A percentile compares a stretch with the other conserved stretches of the same genome.
Evolutionary conservation across 768 basidiomycete species (phyloP).

Genomic region (Tricholomella constricta): DNA sequence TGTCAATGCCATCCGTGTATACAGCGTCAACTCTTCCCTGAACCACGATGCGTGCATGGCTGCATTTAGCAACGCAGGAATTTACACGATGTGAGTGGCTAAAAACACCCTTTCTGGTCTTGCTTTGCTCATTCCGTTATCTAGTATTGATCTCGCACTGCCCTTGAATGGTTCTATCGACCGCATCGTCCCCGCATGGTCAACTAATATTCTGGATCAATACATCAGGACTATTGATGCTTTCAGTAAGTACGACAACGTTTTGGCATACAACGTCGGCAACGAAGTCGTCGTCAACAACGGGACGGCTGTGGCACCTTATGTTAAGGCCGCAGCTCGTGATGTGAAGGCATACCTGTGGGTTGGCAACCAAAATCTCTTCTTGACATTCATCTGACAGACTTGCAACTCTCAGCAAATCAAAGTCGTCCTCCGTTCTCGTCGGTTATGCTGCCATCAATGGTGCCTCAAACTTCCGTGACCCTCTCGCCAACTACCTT

Average conservation of each 20-base stretch:
- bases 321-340: conserved; percentile 88
- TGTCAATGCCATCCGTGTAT: conserved; percentile 83
- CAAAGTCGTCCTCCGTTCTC: conserved; percentile 63
- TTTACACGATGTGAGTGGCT: conserved; percentile 80
- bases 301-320: conserved; percentile 67
- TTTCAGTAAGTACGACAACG: conserved; percentile 86
- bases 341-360: conserved; percentile 86
- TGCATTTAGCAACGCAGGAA: conserved; percentile 72
- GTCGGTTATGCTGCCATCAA: conserved; percentile 89
- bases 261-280: conserved; percentile 87
- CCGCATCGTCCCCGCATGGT: conserved; percentile 73
- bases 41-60: conserved; percentile 91
- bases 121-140: conserved; percentile 10
- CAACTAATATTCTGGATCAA: conserved; percentile 74
- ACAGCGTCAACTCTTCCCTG: conserved; percentile 79
- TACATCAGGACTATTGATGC: conserved; percentile 78
- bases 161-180: conserved; percentile 88
- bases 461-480: conserved; percentile 61
- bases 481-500: conserved; percentile 74
- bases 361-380: conserved; percentile 26
- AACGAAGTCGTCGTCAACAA: conserved; percentile 72
- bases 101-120: background rate
- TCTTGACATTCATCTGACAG: conserved; percentile 4
- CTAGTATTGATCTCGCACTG: conserved; percentile 82
- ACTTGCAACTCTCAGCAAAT: conserved; percentile 45